Conservation (phyloP, 192 early-diverging fungal species). For the Linnemannia exigua region DNA sequence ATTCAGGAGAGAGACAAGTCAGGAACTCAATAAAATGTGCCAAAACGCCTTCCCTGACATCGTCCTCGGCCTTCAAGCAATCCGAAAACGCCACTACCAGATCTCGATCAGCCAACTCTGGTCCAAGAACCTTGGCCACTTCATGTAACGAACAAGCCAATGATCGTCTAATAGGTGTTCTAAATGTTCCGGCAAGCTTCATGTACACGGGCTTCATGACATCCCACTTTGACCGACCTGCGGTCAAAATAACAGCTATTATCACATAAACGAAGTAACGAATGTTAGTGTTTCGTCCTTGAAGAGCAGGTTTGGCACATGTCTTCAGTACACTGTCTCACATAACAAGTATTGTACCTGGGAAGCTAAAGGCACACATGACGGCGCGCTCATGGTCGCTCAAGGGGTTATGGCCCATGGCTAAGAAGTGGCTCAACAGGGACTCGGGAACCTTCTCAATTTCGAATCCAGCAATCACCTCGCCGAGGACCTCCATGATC, state of each 20-base stretch:
- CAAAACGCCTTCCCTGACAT: constrained; percentile 80
- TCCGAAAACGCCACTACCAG: constrained; percentile 66
- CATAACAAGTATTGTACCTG: constrained; percentile 36
- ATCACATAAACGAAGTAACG: constrained; percentile 1
- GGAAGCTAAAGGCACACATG: constrained; percentile 73
- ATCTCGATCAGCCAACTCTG: constrained; percentile 66
- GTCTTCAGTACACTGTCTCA: not conserved
- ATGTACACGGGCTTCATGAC: constrained; percentile 59
- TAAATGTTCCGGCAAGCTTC: constrained; percentile 48
- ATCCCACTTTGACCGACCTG: constrained; percentile 70
- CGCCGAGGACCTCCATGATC: constrained; percentile 69
- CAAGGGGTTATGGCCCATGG: constrained; percentile 61
- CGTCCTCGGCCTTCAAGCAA: constrained; percentile 67
- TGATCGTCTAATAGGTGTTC: constrained; percentile 67
- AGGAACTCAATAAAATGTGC: constrained; percentile 77
- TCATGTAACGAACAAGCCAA: constrained; percentile 75
- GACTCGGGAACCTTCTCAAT: constrained; percentile 64
- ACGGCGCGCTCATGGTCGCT: constrained; percentile 66
- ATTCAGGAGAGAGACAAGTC: constrained; percentile 68
- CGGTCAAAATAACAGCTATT: constrained; percentile 68
- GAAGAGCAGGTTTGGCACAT: not conserved
- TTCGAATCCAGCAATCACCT: constrained; percentile 69
- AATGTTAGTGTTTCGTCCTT: not conserved
- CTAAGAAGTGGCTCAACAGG: constrained; percentile 65
- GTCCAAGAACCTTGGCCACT: constrained; percentile 68